phyloP scores from a whole-genome alignment of 1,139 yeast genomes.

The Pichia sp. region DNA sequence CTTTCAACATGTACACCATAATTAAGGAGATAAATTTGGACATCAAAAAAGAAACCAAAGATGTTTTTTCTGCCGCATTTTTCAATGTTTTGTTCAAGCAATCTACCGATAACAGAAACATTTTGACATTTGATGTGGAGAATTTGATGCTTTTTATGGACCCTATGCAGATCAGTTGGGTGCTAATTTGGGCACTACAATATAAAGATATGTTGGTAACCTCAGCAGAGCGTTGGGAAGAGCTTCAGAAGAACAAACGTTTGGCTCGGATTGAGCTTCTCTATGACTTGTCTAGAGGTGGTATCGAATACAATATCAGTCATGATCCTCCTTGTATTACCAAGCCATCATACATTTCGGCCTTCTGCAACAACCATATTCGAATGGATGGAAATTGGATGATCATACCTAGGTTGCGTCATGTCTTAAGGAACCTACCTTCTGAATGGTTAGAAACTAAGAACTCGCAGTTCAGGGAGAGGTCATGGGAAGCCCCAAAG shows the following conservation, averaged over 20 bases:
- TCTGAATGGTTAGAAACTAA: conserved; percentile 36
- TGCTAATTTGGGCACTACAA: conserved; percentile 25
- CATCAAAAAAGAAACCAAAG: conserved; percentile 3
- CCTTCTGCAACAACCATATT: conserved; percentile 69
- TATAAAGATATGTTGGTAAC: conserved; percentile 5
- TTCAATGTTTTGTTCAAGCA: conserved; percentile 7
- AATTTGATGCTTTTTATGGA: conserved; percentile 18
- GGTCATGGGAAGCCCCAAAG: conserved; percentile 37
- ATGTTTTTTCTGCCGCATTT: conserved; percentile 3
- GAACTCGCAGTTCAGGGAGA: conserved; percentile 21
- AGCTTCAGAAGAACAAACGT: conserved; percentile 16
- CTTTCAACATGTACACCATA: conserved; percentile 6
- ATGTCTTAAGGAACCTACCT: conserved; percentile 60
- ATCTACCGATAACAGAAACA: conserved; percentile 4
- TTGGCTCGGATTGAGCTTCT: conserved; percentile 36
- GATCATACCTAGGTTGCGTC: conserved; percentile 68
- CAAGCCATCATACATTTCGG: conserved; percentile 67
- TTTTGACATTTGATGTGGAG: conserved; percentile 8
- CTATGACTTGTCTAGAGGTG: conserved; percentile 55
- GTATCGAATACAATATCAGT: conserved; percentile 51
- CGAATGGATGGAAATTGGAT: conserved; percentile 87
- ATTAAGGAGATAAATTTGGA: conserved; percentile 33
- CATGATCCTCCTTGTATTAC: conserved; percentile 89
- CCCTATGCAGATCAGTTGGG: conserved; percentile 32
- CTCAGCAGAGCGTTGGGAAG: conserved; percentile 10